A percentile compares a stretch with the other conserved stretches of the same genome.
phyloP scores from a whole-genome alignment of 345 rosid species.

The Eucalyptus curtisii region DNA sequence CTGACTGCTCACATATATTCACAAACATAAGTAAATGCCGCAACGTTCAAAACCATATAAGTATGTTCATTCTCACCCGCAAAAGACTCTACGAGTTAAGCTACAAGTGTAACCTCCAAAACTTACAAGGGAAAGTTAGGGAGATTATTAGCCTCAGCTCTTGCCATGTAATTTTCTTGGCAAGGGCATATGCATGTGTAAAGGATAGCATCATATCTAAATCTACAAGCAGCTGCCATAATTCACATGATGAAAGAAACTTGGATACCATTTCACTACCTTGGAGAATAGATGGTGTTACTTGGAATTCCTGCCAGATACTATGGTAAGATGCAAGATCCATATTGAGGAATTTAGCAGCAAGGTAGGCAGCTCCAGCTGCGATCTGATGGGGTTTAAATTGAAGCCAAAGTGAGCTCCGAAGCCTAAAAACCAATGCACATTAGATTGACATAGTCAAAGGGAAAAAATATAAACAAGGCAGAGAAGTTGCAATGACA shows the following conservation, averaged over 20 bases:
- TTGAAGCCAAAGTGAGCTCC: slow-evolving; percentile 82
- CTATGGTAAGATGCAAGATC: slow-evolving; percentile 40
- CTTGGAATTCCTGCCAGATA: slow-evolving; percentile 62
- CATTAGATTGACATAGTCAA: background rate
- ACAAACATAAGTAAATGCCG: background rate
- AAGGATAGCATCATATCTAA: background rate
- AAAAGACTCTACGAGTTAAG: background rate
- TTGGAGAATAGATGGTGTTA: slow-evolving; percentile 53
- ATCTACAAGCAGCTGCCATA: background rate
- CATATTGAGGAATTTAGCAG: slow-evolving; percentile 44
- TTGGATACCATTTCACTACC: slow-evolving; percentile 15
- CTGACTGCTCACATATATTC: background rate
- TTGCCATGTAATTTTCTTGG: background rate
- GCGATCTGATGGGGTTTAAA: slow-evolving; percentile 77
- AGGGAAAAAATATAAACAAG: background rate
- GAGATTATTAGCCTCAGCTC: background rate
- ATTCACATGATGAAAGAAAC: background rate
- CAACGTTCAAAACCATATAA: background rate
- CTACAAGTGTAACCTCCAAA: background rate
- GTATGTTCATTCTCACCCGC: background rate
- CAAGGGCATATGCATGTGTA: background rate
- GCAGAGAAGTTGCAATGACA: background rate
- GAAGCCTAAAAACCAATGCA: slow-evolving; percentile 43
- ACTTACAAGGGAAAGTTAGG: background rate
- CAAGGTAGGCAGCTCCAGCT: slow-evolving; percentile 75